phyloP scores from a whole-genome alignment of 345 rosid species.

The Populus euphratica region DNA sequence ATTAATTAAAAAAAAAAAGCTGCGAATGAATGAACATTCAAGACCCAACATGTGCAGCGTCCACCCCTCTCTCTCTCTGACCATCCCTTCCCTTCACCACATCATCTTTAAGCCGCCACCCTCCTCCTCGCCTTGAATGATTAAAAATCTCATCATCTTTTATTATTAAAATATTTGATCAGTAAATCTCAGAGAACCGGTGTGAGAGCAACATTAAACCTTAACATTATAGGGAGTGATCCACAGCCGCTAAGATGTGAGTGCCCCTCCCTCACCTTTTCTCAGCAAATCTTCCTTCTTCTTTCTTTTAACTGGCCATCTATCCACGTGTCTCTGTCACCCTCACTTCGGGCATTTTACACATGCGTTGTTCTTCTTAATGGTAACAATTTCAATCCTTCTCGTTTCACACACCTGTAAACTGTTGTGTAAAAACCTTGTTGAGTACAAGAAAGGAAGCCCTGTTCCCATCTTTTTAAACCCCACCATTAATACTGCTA shows the following conservation, averaged over 20 bases:
- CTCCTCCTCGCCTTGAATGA: no score
- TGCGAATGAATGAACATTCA: slow-evolving; percentile 5
- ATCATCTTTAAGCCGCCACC: no score
- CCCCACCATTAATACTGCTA: slow-evolving; percentile 10
- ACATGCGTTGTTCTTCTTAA: neutral
- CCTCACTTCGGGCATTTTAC: neutral
- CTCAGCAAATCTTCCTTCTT: neutral
- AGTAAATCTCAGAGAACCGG: no score
- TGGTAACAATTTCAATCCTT: neutral
- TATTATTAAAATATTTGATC: no score
- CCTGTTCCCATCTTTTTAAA: slow-evolving; percentile 9
- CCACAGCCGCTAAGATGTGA: no score
- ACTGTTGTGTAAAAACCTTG: neutral
- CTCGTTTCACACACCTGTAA: neutral
- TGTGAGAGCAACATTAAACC: no score
- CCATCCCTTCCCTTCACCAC: no score
- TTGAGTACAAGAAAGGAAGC: neutral
- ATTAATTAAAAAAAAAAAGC: neutral
- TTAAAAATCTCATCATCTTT: no score
- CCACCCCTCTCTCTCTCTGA: no score
- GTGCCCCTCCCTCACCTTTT: neutral
- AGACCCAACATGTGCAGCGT: neutral
- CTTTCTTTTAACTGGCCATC: neutral
- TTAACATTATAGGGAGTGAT: no score
- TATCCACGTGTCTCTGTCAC: neutral